phyloP scores from a whole-genome alignment of 225 moss, liverwort and hornwort genomes.

The Pseudisothecium myosuroides region DNA sequence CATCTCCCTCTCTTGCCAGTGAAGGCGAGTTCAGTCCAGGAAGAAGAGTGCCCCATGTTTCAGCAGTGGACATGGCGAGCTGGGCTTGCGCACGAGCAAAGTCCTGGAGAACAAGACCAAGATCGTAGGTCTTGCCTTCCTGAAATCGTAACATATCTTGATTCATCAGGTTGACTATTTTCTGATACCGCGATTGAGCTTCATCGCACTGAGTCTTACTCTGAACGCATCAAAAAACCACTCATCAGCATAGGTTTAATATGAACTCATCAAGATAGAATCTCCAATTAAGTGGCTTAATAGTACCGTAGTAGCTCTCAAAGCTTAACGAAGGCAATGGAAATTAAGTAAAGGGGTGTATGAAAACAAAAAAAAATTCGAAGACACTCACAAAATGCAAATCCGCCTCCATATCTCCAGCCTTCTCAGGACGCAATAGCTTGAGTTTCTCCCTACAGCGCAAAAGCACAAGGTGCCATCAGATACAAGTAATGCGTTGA shows the following conservation, averaged over 20 bases:
- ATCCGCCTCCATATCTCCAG: constrained; percentile 75
- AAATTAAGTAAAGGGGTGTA: not conserved
- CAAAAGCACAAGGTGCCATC: not conserved
- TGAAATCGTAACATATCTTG: constrained; percentile 90
- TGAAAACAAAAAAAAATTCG: not conserved
- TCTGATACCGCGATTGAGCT: constrained; percentile 54
- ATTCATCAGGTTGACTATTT: constrained; percentile 70
- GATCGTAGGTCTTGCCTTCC: constrained; percentile 78
- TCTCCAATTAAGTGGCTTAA: not conserved
- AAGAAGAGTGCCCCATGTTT: constrained; percentile 79
- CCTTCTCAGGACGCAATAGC: constrained; percentile 75
- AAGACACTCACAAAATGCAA: constrained; percentile 46
- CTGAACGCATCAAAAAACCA: constrained; percentile 17
- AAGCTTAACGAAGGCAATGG: not conserved
- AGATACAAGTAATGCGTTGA: not conserved
- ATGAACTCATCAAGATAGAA: not conserved
- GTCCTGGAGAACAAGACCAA: constrained; percentile 77
- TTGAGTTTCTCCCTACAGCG: constrained; percentile 73
- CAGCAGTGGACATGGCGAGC: constrained; percentile 66
- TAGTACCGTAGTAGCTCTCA: not conserved
- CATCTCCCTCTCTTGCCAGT: constrained; percentile 25
- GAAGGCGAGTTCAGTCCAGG: constrained; percentile 55
- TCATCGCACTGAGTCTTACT: constrained; percentile 73
- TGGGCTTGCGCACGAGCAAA: constrained; percentile 90
- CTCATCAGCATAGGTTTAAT: not conserved